These are phyloP conservation scores for Angophora floribunda DNA, from an alignment of 345 rosid genomes.

Conservation along the genomic window DNA sequence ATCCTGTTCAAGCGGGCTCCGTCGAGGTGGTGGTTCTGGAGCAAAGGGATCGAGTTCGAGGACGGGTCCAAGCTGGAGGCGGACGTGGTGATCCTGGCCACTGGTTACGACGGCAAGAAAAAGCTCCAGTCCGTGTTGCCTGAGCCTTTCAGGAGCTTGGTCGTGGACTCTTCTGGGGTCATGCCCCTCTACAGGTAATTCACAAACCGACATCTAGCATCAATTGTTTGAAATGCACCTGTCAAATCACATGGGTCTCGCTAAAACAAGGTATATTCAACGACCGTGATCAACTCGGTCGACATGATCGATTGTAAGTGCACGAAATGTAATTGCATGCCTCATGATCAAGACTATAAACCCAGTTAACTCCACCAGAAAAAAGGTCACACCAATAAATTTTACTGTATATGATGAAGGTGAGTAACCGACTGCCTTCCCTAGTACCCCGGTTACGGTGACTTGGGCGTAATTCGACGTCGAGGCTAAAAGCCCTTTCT, in stretches of 20 bases:
- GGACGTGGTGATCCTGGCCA: slow-evolving; percentile 47
- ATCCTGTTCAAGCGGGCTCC: slow-evolving; percentile 34
- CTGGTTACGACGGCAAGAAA: slow-evolving; percentile 40
- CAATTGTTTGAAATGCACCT: neutral
- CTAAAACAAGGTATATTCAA: neutral
- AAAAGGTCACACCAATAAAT: neutral
- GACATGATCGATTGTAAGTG: neutral
- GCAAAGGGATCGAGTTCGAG: slow-evolving; percentile 33
- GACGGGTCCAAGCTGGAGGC: slow-evolving; percentile 38
- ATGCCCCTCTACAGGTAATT: slow-evolving; percentile 52
- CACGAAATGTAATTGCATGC: neutral
- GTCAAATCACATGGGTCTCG: neutral
- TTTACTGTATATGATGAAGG: neutral
- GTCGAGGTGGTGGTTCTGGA: slow-evolving; percentile 46
- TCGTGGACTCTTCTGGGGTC: slow-evolving; percentile 18
- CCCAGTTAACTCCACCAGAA: neutral
- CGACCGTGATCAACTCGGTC: neutral
- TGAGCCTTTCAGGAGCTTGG: slow-evolving; percentile 25
- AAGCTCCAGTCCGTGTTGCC: slow-evolving; percentile 33
- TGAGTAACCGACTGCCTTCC: neutral
- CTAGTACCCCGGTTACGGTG: too few relatives aligned
- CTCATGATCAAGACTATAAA: neutral
- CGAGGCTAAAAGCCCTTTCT: neutral
- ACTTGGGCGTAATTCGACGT: too few relatives aligned
- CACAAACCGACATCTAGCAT: neutral